Conservation (phyloP, 2,329 filamentous ascomycete genomes). For the Aspergillus sp. region DNA sequence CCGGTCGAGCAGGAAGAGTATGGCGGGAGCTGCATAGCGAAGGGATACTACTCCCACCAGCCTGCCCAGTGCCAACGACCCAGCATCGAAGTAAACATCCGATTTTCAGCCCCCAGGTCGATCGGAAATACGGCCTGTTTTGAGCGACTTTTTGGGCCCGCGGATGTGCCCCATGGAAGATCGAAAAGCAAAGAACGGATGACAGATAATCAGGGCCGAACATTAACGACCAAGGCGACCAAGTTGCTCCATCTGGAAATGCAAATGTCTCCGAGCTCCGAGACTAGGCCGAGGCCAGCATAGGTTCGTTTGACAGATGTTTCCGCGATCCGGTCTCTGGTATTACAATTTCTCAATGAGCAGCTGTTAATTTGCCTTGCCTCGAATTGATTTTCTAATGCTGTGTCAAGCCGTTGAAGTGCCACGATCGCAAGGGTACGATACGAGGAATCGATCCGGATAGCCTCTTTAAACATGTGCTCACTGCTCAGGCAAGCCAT, state of each 20-base stretch:
- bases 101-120: neutral
- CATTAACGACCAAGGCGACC: constrained; percentile 3
- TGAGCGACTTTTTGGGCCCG: neutral
- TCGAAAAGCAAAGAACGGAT: neutral
- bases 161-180: neutral
- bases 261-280: constrained; percentile 23
- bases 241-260: constrained; percentile 13
- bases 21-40: too few relatives aligned
- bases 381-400: neutral
- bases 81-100: neutral
- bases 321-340: constrained; percentile 16
- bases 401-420: neutral
- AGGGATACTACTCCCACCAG: too few relatives aligned
- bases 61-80: too few relatives aligned
- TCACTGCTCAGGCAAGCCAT: too few relatives aligned
- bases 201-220: constrained; percentile 11
- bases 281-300: constrained; percentile 13
- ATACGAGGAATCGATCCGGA: too few relatives aligned
- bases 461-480: too few relatives aligned
- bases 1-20: too few relatives aligned
- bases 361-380: neutral
- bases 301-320: constrained; percentile 1
- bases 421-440: too few relatives aligned
- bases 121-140: constrained; percentile 17
- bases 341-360: neutral